A percentile compares a stretch with the other conserved stretches of the same genome.
These are phyloP conservation scores for Eutrema salsugineum DNA, from an alignment of 441 rosid genomes.

Conservation along the genomic window DNA sequence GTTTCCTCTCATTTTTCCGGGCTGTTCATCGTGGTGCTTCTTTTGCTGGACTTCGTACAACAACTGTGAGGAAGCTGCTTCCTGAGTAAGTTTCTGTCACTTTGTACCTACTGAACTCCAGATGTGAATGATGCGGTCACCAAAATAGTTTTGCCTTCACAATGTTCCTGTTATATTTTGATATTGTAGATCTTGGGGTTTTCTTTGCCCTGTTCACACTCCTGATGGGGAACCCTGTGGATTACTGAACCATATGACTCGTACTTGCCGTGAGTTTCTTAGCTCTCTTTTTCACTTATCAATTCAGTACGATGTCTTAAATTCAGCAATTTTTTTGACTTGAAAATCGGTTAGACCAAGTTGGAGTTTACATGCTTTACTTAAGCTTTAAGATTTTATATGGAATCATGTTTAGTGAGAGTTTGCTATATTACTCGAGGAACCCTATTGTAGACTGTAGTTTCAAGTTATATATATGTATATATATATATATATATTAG, in stretches of 20 bases:
- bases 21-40: constrained; percentile 98
- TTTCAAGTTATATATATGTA: neutral
- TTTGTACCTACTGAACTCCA: constrained; percentile 6
- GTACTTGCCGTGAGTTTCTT: constrained; percentile 68
- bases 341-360: neutral
- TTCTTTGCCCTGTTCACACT: constrained; percentile 98
- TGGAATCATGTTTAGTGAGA: neutral
- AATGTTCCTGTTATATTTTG: constrained; percentile 7
- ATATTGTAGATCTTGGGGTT: constrained; percentile 90
- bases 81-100: constrained; percentile 68
- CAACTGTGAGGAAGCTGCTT: constrained; percentile 93
- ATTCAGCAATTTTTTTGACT: neutral
- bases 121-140: neutral
- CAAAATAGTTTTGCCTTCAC: neutral
- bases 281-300: constrained; percentile 11
- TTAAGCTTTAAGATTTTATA: neutral
- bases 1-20: constrained; percentile 91
- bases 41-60: constrained; percentile 95
- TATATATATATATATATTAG: neutral
- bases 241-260: constrained; percentile 91
- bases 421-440: neutral
- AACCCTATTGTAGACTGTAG: neutral
- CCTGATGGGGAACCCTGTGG: constrained; percentile 99
- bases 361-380: neutral
- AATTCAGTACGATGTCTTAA: neutral